Base-by-base conservation (phyloP, 768 basidiomycete genomes). In the Kwoniella dejecticola region DNA sequence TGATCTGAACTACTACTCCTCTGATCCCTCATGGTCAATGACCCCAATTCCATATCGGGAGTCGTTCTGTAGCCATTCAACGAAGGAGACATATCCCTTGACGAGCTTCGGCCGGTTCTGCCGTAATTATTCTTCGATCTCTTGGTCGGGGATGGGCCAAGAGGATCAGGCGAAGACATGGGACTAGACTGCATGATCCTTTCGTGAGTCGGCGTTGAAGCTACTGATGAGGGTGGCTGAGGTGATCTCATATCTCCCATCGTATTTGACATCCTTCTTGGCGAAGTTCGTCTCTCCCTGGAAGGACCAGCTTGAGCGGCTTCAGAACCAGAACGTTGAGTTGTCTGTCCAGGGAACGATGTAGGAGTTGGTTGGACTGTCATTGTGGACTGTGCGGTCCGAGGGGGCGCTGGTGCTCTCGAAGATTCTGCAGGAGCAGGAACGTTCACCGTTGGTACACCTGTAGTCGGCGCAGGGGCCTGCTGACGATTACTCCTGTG, bases 141-240 rank as follows among this genome's bases (percentile, higher is more conserved):
- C 49, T 74, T 74, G 7, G 68, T 66, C 4, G 72, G 72, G 4
- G 72, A 71, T 36, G 72, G 72, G 36, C 57, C 46, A 17, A 68
- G 59, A 3, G 64, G 64, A 62, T 71, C 70, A 46, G 72, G 72
- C 23, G 57, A 57, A 6, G 67, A 69, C 19, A 60, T 60, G 7
- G 40, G 46, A 49, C 62, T 55, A 4, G 59, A 59, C 6, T 44
- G 30, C 44, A 33, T 67, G n/a, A 55, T 52, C 52, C 21, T 69
- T 57, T 29, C 64, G 38, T 55, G 70, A 24, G 53, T 68, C 1
- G 73, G 73, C 0, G 72, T 74, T 1, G 68, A 63, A 21, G 67
- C 40, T 12, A 54, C 53, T 15, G 60, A 61, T 6, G 61, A 60
- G 31, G 64, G 57, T 11, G 57, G 57, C 38, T 62, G 44, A 11